phyloP scores from a whole-genome alignment of 2,329 filamentous ascomycete genomes.

The Apiospora sp. region DNA sequence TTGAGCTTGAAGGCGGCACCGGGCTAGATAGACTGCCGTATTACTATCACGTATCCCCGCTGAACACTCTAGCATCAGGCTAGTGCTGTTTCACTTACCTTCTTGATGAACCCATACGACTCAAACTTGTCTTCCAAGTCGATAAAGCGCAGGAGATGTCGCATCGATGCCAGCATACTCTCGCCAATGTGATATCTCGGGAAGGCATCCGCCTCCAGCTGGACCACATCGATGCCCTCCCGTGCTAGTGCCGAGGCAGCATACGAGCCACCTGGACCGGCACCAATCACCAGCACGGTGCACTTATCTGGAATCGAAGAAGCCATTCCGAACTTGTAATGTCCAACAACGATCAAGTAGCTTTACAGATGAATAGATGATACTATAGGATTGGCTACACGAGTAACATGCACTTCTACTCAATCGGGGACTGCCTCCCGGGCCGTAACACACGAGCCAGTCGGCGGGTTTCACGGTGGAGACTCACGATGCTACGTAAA shows the following conservation, averaged over 20 bases:
- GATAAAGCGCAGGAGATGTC: slow-evolving; percentile 53
- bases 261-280: slow-evolving; percentile 56
- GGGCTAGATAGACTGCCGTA: slow-evolving; percentile 27
- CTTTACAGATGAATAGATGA: background rate
- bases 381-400: too few relatives aligned
- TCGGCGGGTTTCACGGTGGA: slow-evolving; percentile 2
- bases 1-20: slow-evolving; percentile 41
- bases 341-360: background rate
- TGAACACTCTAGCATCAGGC: background rate
- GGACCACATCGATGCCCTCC: slow-evolving; percentile 53
- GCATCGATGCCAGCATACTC: slow-evolving; percentile 48
- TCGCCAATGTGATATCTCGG: slow-evolving; percentile 49
- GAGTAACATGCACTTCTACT: background rate
- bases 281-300: slow-evolving; percentile 52
- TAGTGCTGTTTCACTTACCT: slow-evolving; percentile 27
- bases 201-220: slow-evolving; percentile 51
- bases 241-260: slow-evolving; percentile 51
- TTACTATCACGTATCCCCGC: background rate
- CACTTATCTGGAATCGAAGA: slow-evolving; percentile 35
- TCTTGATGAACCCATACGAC: slow-evolving; percentile 51
- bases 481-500: background rate
- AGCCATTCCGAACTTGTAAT: background rate
- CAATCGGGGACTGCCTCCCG: background rate
- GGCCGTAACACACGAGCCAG: background rate
- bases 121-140: slow-evolving; percentile 50